Percentiles rank a stretch among this genome's conserved stretches.
Evolutionary conservation across 805 yeast genomes (phyloP).

Genomic region (Pichia sporocuriosa): DNA sequence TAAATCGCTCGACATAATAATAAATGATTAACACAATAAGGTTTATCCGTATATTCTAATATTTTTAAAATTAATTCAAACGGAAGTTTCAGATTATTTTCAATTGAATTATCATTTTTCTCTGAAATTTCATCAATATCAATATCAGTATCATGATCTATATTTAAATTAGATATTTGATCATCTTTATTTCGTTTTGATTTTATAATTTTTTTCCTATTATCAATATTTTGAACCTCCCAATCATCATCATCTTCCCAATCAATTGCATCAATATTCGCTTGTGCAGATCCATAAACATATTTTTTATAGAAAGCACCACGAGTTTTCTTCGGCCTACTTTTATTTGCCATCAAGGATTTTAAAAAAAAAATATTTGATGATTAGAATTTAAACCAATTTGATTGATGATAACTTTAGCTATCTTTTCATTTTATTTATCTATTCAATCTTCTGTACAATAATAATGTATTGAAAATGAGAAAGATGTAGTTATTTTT

Average conservation of each 20-base stretch:
- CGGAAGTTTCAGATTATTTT: constrained; percentile 33
- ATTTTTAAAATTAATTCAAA: constrained; percentile 42
- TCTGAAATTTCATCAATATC: too few species aligned
- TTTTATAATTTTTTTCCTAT: not conserved
- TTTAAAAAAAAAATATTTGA: not conserved
- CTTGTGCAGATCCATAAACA: constrained; percentile 39
- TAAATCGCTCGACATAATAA: constrained; percentile 60
- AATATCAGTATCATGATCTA: not conserved
- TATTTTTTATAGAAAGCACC: constrained; percentile 71
- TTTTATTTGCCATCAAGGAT: constrained; percentile 69
- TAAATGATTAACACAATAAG: constrained; percentile 43
- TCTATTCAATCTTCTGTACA: too few species aligned
- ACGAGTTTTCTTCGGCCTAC: constrained; percentile 76
- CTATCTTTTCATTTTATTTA: too few species aligned
- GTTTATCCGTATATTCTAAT: constrained; percentile 26
- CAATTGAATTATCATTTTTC: constrained; percentile 6
- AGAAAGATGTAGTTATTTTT: too few species aligned
- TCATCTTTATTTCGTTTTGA: not conserved
- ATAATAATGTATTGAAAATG: too few species aligned
- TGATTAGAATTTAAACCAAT: too few species aligned
- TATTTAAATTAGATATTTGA: constrained; percentile 3
- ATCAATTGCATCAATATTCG: not conserved
- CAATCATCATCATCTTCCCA: not conserved
- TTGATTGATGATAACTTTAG: too few species aligned
- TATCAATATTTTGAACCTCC: not conserved